phyloP scores from a whole-genome alignment of 2,329 filamentous ascomycete genomes.

The Cytospora mali region DNA sequence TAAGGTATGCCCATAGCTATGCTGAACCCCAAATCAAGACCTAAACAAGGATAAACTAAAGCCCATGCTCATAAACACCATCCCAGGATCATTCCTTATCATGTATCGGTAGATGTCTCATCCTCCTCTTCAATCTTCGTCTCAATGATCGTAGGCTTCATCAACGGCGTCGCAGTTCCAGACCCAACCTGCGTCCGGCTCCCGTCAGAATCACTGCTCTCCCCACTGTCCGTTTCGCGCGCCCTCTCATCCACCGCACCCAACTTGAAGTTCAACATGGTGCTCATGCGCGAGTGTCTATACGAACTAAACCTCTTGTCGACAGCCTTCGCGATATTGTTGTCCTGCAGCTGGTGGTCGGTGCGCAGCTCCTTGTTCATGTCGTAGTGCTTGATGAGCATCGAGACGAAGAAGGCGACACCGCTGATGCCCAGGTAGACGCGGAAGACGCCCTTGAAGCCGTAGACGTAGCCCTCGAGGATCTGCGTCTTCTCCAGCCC shows the following conservation, averaged over 20 bases:
- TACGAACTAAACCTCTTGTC: conserved; percentile 21
- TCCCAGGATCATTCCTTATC: not conserved
- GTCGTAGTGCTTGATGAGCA: conserved; percentile 53
- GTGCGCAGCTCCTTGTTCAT: conserved; percentile 51
- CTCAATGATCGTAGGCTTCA: not conserved
- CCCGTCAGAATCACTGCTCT: not conserved
- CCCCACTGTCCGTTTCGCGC: not conserved
- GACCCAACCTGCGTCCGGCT: not conserved
- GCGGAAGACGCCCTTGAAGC: conserved; percentile 56
- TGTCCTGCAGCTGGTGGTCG: conserved; percentile 49
- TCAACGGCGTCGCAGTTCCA: not conserved
- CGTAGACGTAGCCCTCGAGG: conserved; percentile 52
- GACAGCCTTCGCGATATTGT: conserved; percentile 21
- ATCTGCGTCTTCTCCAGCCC: conserved; percentile 23
- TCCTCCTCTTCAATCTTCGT: not conserved
- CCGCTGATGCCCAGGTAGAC: conserved; percentile 54
- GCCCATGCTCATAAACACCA: not conserved
- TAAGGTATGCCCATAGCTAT: not conserved
- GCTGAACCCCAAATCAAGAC: not conserved
- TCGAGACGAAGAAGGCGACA: conserved; percentile 52
- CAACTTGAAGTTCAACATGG: not conserved
- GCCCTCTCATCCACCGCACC: not conserved
- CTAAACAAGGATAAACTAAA: not conserved
- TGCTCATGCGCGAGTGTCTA: conserved; percentile 15
- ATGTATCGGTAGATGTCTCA: not conserved